These are phyloP conservation scores for Rhodotorula sp. DNA, from an alignment of 1,284 basidiomycete genomes.

Conservation along the genomic window DNA sequence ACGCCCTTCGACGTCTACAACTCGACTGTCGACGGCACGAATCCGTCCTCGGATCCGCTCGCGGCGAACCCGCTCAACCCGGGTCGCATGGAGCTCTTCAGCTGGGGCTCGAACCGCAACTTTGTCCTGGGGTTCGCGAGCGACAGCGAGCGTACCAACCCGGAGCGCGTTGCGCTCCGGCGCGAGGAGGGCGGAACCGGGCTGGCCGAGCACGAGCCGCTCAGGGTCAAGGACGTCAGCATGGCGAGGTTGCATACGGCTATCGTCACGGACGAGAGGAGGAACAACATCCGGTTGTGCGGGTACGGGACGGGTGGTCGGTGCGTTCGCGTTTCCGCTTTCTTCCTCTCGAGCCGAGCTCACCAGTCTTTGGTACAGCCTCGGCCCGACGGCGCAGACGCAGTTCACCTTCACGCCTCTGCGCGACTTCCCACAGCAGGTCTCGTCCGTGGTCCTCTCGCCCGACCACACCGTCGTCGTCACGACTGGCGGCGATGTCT, in stretches of 20 bases:
- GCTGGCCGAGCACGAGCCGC: slow-evolving; percentile 59
- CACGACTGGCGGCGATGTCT: slow-evolving; percentile 75
- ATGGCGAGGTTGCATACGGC: slow-evolving; percentile 84
- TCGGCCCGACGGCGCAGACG: slow-evolving; percentile 75
- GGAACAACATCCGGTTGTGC: slow-evolving; percentile 75
- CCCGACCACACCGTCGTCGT: slow-evolving; percentile 92
- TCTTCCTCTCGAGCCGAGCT: background rate
- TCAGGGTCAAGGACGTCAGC: slow-evolving; percentile 65
- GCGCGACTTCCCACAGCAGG: slow-evolving; percentile 61
- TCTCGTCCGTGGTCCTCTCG: slow-evolving; percentile 72
- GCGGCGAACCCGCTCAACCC: slow-evolving; percentile 28
- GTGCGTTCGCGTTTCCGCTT: slow-evolving; percentile 48
- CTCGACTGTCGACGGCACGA: slow-evolving; percentile 68
- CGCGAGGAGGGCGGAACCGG: slow-evolving; percentile 48
- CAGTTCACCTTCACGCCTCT: slow-evolving; percentile 71
- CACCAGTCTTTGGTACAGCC: slow-evolving; percentile 51
- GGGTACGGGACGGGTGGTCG: slow-evolving; percentile 81
- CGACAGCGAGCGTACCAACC: slow-evolving; percentile 72
- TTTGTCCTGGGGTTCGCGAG: slow-evolving; percentile 73
- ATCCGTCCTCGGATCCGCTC: slow-evolving; percentile 32
- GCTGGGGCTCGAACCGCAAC: slow-evolving; percentile 83
- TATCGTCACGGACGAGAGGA: slow-evolving; percentile 71
- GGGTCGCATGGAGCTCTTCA: slow-evolving; percentile 63
- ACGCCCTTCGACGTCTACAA: slow-evolving; percentile 94
- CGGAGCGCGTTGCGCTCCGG: slow-evolving; percentile 72